These are phyloP conservation scores for Gossypium mustelinum DNA, from an alignment of 345 rosid species.

Conservation along the genomic window DNA sequence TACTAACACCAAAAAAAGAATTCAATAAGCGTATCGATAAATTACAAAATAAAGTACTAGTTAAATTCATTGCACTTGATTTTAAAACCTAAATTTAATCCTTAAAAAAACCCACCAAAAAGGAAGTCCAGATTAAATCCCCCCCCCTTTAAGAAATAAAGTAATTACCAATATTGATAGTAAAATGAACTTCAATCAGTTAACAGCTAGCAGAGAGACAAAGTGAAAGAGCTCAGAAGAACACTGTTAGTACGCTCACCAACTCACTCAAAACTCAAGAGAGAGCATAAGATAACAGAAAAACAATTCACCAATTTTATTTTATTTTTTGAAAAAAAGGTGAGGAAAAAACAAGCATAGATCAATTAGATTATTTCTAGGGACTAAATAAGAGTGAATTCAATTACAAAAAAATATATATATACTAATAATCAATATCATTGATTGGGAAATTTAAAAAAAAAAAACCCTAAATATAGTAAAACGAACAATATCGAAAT, in stretches of 20 bases:
- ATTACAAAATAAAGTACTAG: not conserved
- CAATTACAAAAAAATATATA: not conserved
- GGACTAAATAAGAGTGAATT: constrained; percentile 25
- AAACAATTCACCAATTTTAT: not conserved
- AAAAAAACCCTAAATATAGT: constrained; percentile 29
- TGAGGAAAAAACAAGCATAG: constrained; percentile 18
- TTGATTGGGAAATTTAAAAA: not conserved
- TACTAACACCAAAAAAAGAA: not conserved
- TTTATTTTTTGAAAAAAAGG: not conserved
- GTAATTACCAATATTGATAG: not conserved
- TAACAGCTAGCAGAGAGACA: not conserved
- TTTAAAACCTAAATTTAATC: not conserved
- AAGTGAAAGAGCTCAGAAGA: not conserved
- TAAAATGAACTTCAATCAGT: not conserved
- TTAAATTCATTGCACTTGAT: not conserved
- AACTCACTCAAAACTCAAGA: constrained; percentile 8
- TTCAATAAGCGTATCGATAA: not conserved
- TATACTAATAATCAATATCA: not conserved
- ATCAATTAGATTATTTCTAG: constrained; percentile 35
- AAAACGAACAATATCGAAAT: constrained; percentile 15
- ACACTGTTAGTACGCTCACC: constrained; percentile 11
- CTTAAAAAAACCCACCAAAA: too few species aligned
- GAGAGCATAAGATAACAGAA: not conserved
- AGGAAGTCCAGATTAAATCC: not conserved
- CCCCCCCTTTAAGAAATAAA: not conserved